Percentiles rank a stretch among this genome's conserved stretches.
Conservation (phyloP, 768 basidiomycete genomes). For the Lactarius pseudohatsudake region DNA sequence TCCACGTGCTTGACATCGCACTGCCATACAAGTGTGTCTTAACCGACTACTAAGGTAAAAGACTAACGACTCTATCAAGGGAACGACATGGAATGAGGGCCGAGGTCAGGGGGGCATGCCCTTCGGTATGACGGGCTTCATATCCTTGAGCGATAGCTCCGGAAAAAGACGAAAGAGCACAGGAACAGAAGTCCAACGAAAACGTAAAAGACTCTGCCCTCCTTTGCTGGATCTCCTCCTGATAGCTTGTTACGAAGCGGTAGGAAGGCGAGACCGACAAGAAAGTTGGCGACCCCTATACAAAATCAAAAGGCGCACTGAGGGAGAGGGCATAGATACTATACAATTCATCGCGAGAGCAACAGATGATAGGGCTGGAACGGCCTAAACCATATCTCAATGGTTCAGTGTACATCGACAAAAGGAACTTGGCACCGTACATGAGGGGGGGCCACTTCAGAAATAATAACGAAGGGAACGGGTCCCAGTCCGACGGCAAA, state of each 20-base stretch:
- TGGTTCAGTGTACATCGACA: not conserved
- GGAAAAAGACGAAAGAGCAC: slow-evolving; percentile 35
- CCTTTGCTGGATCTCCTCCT: slow-evolving; percentile 54
- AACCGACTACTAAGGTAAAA: not conserved
- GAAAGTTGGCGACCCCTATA: slow-evolving; percentile 80
- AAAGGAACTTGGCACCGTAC: slow-evolving; percentile 44
- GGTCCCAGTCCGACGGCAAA: slow-evolving; percentile 92
- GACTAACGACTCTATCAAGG: not conserved
- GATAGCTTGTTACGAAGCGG: slow-evolving; percentile 78
- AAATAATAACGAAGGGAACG: slow-evolving; percentile 88
- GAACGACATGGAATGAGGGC: not conserved
- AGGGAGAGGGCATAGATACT: not conserved
- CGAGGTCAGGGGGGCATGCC: not conserved
- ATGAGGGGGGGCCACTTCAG: slow-evolving; percentile 81
- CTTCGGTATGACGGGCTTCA: not conserved
- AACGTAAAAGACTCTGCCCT: slow-evolving; percentile 88
- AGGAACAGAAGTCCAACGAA: slow-evolving; percentile 60
- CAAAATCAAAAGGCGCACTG: slow-evolving; percentile 6
- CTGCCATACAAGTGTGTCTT: not conserved
- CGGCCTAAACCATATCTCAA: slow-evolving; percentile 28
- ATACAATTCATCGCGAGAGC: slow-evolving; percentile 34
- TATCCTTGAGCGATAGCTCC: slow-evolving; percentile 32
- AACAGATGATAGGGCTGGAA: slow-evolving; percentile 33
- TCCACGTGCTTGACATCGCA: too few species aligned
- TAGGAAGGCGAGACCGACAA: slow-evolving; percentile 82